These are phyloP conservation scores for Camelina hispida DNA, from an alignment of 345 rosid species.

Conservation along the genomic window DNA sequence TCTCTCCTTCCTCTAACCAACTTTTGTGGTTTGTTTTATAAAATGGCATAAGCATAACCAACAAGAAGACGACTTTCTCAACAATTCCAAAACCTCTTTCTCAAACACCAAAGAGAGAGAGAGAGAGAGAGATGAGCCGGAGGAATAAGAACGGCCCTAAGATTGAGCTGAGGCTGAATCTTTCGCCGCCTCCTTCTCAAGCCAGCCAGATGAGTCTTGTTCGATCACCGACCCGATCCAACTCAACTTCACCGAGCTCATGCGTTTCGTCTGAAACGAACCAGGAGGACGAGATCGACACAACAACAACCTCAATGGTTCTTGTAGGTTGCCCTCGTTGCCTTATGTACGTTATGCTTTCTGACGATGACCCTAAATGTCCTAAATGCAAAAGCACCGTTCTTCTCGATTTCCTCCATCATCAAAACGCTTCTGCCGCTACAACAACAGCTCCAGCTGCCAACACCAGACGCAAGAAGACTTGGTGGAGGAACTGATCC, in stretches of 20 bases:
- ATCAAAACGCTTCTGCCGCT: constrained; percentile 42
- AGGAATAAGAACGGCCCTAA: constrained; percentile 56
- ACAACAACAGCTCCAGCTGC: constrained; percentile 12
- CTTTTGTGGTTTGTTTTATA: constrained; percentile 37
- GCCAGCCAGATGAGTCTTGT: constrained; percentile 41
- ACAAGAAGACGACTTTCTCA: constrained; percentile 35
- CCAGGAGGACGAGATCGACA: constrained; percentile 56
- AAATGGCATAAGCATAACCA: constrained; percentile 52
- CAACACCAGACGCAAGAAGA: constrained; percentile 29
- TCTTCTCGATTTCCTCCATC: constrained; percentile 70
- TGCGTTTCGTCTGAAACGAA: constrained; percentile 81
- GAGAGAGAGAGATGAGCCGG: constrained; percentile 62
- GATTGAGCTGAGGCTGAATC: constrained; percentile 88
- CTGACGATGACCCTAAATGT: constrained; percentile 76
- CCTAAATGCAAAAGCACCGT: constrained; percentile 91
- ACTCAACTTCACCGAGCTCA: constrained; percentile 83
- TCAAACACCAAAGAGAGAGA: constrained; percentile 18
- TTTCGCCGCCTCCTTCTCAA: constrained; percentile 69
- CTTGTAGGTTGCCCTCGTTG: constrained; percentile 94
- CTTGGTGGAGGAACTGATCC: constrained; percentile 34
- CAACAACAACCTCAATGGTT: constrained; percentile 74
- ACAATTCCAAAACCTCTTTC: constrained; percentile 17
- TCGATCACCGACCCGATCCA: constrained; percentile 69
- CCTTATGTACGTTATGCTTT: constrained; percentile 86
- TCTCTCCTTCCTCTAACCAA: constrained; percentile 40